Percentiles rank a stretch among this genome's conserved stretches.
These are phyloP conservation scores for Fusarium fujikuroi DNA, from an alignment of 2,329 filamentous ascomycete species.

Conservation along the genomic window DNA sequence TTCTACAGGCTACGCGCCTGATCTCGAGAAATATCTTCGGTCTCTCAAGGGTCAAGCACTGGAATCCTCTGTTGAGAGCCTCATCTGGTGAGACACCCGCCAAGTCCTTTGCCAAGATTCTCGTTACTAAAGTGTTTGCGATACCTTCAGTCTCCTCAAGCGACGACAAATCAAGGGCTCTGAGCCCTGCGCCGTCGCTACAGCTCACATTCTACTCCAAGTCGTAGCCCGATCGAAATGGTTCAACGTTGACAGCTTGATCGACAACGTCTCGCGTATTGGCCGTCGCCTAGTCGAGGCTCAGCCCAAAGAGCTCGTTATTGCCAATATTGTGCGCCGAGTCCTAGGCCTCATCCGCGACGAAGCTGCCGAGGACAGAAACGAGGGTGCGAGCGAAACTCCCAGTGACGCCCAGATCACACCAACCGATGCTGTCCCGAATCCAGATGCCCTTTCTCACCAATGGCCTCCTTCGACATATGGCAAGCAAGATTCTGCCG, in stretches of 20 bases:
- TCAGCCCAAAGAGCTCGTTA: slow-evolving; percentile 89
- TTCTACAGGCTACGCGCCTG: slow-evolving; percentile 66
- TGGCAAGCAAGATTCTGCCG: slow-evolving; percentile 50
- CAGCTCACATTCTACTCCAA: slow-evolving; percentile 86
- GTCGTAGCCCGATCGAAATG: slow-evolving; percentile 86
- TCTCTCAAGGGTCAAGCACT: slow-evolving; percentile 79
- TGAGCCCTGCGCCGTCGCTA: slow-evolving; percentile 89
- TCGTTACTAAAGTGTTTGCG: slow-evolving; percentile 22
- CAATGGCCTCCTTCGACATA: slow-evolving; percentile 48
- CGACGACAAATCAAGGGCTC: slow-evolving; percentile 89
- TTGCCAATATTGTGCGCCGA: slow-evolving; percentile 92
- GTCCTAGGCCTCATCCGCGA: slow-evolving; percentile 92
- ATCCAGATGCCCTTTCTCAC: slow-evolving; percentile 40
- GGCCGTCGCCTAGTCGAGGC: slow-evolving; percentile 83
- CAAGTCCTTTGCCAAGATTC: not conserved
- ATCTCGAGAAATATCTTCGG: slow-evolving; percentile 81
- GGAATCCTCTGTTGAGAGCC: slow-evolving; percentile 83
- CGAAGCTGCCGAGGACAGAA: slow-evolving; percentile 84
- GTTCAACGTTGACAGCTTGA: slow-evolving; percentile 79
- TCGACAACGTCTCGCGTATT: slow-evolving; percentile 81
- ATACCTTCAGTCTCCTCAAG: slow-evolving; percentile 77
- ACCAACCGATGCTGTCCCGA: slow-evolving; percentile 53
- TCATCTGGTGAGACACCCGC: slow-evolving; percentile 74
- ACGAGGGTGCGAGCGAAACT: slow-evolving; percentile 70
- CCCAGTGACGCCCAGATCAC: slow-evolving; percentile 59